Base-by-base conservation (phyloP, 129 eudicot genomes). In the Kitagawia praeruptora region DNA sequence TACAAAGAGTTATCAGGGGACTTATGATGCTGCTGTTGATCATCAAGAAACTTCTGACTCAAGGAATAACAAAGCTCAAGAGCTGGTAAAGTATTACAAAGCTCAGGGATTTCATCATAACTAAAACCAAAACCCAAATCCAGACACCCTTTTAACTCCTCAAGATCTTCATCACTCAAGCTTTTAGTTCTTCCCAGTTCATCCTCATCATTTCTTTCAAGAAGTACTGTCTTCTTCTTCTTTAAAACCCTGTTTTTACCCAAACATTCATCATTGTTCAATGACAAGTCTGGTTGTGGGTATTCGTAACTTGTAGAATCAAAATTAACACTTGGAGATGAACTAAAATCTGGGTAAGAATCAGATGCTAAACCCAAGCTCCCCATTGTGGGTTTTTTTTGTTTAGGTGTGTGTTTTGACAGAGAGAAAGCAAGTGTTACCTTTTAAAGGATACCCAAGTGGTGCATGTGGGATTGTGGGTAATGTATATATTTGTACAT, bases 61-160 rank as follows among this genome's bases (percentile, higher is more conserved):
- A 91, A 87, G 2, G 97, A 91, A 81, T 91, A 91, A 82, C 97
- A 91, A 76, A 91, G 90, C 80, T 91, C 97, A 49, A 91, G 88
- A 75, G 97, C 97, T 64, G 97, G 97, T 31, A 91, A 83, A 75
- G 97, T 91, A 76, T 86, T 89, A 41, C 97, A 91, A 19, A 91
- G 93, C 79, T 89, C 97, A 8, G 93, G 97, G 42, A 91, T 91
- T 42, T 91, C 97, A 40, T 91, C 90, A 75, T 91, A 91, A 51
- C 90, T 87, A 75, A 91, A 91, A 34, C 97, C 97, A 89, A 91
- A 91, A 34, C 93, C 97, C 51, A 91, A 79, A 86, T 91, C 97
- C 79, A 91, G 84, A 81, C 97, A 91, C 28, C 97, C 97, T 72
- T 89, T 91, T 9, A 91, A 80, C 78, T 91, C 97, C 69, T 86